phyloP scores from a whole-genome alignment of 495 filamentous ascomycete species.

The Penicillium macrosclerotiorum region DNA sequence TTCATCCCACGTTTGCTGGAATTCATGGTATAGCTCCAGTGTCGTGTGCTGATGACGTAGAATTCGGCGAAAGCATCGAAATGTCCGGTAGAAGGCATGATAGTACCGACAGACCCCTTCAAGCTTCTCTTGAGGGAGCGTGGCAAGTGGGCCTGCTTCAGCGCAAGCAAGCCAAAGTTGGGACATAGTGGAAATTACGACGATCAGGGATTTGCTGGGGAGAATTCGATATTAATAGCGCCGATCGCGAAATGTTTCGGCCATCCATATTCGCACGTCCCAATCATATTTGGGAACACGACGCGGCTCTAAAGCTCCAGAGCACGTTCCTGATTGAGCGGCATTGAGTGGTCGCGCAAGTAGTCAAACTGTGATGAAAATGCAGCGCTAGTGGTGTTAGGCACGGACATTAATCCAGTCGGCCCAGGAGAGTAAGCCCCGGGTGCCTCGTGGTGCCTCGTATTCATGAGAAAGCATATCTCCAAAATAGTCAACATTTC shows the following conservation, averaged over 20 bases:
- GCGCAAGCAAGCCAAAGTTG: neutral
- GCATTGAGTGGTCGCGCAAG: neutral
- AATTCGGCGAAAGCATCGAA: conserved; percentile 1
- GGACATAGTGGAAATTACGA: conserved; percentile 2
- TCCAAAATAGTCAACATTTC: neutral
- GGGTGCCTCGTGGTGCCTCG: neutral
- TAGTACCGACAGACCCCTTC: no score
- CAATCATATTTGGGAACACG: neutral
- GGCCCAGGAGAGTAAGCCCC: no score
- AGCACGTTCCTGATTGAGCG: conserved; percentile 1
- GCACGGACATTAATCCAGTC: conserved; percentile 2
- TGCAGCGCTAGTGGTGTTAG: conserved; percentile 5
- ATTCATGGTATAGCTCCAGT: conserved; percentile 4
- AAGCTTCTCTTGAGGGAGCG: neutral
- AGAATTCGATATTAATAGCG: conserved; percentile 1
- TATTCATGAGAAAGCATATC: neutral
- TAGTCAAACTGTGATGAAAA: neutral
- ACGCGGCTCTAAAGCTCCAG: neutral
- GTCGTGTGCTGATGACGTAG: conserved; percentile 3
- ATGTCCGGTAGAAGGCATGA: no score
- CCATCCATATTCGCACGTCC: neutral
- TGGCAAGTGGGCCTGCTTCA: conserved; percentile 5
- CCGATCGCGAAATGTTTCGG: neutral
- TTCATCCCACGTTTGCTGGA: conserved; percentile 3
- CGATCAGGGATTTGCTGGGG: conserved; percentile 1